A percentile compares a stretch with the other conserved stretches of the same genome.
These are phyloP conservation scores for Malbranchea zuffiana DNA, from an alignment of 2,329 filamentous ascomycete genomes.

Conservation along the genomic window DNA sequence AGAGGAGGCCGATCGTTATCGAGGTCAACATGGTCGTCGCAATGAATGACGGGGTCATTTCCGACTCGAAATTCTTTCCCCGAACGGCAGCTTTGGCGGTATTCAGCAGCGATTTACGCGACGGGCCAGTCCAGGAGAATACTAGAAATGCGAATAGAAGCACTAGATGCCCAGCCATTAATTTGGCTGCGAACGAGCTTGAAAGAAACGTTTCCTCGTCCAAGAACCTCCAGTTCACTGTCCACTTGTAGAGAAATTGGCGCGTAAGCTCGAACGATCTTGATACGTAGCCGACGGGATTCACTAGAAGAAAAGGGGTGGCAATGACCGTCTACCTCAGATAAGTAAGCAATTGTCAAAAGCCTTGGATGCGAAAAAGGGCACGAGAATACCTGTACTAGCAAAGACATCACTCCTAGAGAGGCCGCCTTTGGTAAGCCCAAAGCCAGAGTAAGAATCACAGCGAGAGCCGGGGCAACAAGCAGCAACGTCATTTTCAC, in stretches of 20 bases:
- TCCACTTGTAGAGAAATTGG: conserved; percentile 94
- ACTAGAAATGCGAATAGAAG: conserved; percentile 57
- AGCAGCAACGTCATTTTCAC: conserved; percentile 91
- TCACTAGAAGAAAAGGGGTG: conserved; percentile 55
- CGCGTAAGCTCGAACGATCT: conserved; percentile 84
- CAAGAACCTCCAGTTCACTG: conserved; percentile 97
- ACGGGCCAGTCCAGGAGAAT: conserved; percentile 62
- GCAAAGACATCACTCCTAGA: conserved; percentile 59
- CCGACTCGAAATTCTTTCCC: conserved; percentile 46
- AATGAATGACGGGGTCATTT: conserved; percentile 60
- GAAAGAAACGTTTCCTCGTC: conserved; percentile 70
- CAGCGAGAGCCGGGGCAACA: conserved; percentile 65
- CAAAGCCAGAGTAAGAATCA: conserved; percentile 62
- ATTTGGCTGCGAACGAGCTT: conserved; percentile 52
- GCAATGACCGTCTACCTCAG: conserved; percentile 41
- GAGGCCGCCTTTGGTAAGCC: conserved; percentile 56
- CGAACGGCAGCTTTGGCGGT: conserved; percentile 43
- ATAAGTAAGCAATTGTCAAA: conserved; percentile 10
- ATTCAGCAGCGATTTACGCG: conserved; percentile 46
- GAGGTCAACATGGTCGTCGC: conserved; percentile 66
- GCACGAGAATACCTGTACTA: conserved; percentile 55
- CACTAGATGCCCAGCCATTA: conserved; percentile 55
- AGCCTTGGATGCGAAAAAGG: conserved; percentile 8
- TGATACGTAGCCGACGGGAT: conserved; percentile 60
- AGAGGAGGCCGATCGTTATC: conserved; percentile 69